These are phyloP conservation scores for Boletus edulis DNA, from an alignment of 768 basidiomycete genomes.

Conservation along the genomic window DNA sequence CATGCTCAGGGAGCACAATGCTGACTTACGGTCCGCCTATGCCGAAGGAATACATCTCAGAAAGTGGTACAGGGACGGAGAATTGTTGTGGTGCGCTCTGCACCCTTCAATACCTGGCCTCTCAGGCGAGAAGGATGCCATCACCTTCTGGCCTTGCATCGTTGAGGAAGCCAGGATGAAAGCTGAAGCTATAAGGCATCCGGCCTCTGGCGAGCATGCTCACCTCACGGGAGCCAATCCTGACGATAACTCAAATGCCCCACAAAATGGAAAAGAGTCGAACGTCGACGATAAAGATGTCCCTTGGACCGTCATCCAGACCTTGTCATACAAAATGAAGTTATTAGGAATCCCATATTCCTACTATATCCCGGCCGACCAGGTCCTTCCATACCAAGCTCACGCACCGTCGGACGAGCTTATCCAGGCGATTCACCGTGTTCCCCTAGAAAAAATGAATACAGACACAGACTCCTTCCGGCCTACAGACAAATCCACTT, in stretches of 20 bases:
- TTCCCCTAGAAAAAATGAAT: conserved; percentile 43
- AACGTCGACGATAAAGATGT: conserved; percentile 21
- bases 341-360: conserved; percentile 57
- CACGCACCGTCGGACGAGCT: conserved; percentile 54
- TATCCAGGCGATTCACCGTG: conserved; percentile 45
- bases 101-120: conserved; percentile 46
- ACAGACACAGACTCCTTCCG: conserved; percentile 51
- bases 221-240: not conserved
- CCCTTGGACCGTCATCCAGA: conserved; percentile 62
- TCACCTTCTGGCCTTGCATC: conserved; percentile 73
- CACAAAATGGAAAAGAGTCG: conserved; percentile 10
- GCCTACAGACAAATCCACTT: conserved; percentile 37
- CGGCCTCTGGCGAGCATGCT: conserved; percentile 1
- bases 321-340: conserved; percentile 63
- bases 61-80: conserved; percentile 65
- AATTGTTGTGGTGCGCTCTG: conserved; percentile 70
- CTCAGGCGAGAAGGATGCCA: conserved; percentile 38
- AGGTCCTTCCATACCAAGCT: conserved; percentile 75
- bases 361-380: conserved; percentile 48
- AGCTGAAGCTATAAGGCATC: conserved; percentile 38
- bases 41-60: conserved; percentile 44
- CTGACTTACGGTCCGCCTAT: conserved; percentile 60
- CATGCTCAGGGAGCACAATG: conserved; percentile 60
- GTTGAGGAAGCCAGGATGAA: conserved; percentile 57
- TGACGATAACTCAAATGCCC: not conserved